Conservation (phyloP, 1,284 basidiomycete species). For the Marasmius fiardii region DNA sequence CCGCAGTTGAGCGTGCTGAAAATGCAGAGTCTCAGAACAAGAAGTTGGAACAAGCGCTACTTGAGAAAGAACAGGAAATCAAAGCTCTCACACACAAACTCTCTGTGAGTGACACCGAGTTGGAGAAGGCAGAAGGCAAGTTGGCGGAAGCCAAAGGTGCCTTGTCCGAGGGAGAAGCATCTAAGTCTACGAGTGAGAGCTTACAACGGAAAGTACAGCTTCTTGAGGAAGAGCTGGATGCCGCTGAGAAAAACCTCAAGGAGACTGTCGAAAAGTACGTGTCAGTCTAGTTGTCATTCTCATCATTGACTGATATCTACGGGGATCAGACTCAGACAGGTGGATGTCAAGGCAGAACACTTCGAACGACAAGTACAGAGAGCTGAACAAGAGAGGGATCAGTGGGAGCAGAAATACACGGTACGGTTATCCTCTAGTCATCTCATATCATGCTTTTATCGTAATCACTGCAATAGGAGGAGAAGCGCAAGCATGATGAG, state of each 20-base stretch:
- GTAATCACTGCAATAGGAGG: conserved; percentile 50
- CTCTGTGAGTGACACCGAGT: conserved; percentile 63
- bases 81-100: conserved; percentile 82
- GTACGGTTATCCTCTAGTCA: conserved; percentile 41
- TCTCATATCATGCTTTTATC: conserved; percentile 5
- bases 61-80: conserved; percentile 89
- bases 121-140: conserved; percentile 78
- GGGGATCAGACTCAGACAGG: conserved; percentile 80
- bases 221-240: conserved; percentile 94
- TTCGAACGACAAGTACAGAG: conserved; percentile 92
- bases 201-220: conserved; percentile 86
- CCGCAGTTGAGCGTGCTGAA: conserved; percentile 77
- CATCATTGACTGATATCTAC: conserved; percentile 14
- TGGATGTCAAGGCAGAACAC: conserved; percentile 99
- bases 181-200: conserved; percentile 74
- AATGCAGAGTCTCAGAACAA: conserved; percentile 85
- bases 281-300: conserved; percentile 3
- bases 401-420: conserved; percentile 95
- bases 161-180: conserved; percentile 71
- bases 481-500: conserved; percentile 68
- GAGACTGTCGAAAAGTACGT: conserved; percentile 96
- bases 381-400: conserved; percentile 89
- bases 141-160: conserved; percentile 70
- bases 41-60: conserved; percentile 74
- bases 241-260: conserved; percentile 95